Percentiles rank a stretch among this genome's conserved stretches.
Evolutionary conservation across 257 asterid species (phyloP).

Genomic region (Rubia yunnanensis): DNA sequence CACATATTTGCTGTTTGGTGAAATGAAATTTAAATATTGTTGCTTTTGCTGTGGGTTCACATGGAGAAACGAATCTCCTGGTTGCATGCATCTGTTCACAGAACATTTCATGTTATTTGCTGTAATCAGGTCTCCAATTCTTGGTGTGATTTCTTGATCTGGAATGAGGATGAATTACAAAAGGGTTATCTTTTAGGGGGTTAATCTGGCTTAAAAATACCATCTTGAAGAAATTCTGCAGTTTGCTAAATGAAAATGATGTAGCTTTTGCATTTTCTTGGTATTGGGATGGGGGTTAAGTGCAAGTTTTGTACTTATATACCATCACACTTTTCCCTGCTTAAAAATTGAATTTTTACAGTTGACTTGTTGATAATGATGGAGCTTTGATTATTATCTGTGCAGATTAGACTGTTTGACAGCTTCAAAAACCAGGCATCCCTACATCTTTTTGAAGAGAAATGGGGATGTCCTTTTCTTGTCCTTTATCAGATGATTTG

Average conservation of each 20-base stretch:
- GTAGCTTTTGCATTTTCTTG: neutral
- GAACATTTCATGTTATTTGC: neutral
- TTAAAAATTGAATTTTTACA: neutral
- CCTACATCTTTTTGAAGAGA: constrained; percentile 21
- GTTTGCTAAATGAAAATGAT: neutral
- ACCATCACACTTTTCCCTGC: no score
- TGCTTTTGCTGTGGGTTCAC: neutral
- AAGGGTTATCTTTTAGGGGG: neutral
- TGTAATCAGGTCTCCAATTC: neutral
- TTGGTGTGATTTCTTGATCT: neutral
- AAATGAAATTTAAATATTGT: no score
- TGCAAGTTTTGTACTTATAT: neutral
- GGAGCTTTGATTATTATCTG: neutral
- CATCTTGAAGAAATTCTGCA: neutral
- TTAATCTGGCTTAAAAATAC: neutral
- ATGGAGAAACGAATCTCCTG: neutral
- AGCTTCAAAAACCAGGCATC: constrained; percentile 10
- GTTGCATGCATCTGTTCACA: neutral
- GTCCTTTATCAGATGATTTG: constrained; percentile 43
- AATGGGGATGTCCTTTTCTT: constrained; percentile 58
- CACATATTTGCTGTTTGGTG: neutral
- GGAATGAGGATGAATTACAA: neutral
- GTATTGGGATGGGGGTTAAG: neutral
- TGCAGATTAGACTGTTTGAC: neutral
- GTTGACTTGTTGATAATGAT: constrained; percentile 2